Evolutionary conservation across 352 stramenopile species (phyloP).

Genomic region (Phytopythium kandeliae): DNA sequence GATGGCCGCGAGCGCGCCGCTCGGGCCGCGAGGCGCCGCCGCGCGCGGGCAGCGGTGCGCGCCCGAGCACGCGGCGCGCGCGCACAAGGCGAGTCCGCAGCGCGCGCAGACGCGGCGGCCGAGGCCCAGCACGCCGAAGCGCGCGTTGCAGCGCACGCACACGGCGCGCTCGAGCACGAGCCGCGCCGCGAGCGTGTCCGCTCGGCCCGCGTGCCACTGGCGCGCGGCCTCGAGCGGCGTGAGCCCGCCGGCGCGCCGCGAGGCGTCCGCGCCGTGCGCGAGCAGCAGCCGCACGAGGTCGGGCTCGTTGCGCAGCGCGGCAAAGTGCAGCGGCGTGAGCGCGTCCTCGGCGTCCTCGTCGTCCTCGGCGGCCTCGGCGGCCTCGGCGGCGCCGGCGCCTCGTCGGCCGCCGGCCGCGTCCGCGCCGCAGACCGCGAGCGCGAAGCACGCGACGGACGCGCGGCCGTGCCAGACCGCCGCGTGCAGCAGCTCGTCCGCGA

Average conservation of each 20-base stretch:
- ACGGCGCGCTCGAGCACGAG: conserved; percentile 71
- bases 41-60: conserved; percentile 56
- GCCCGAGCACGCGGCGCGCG: conserved; percentile 45
- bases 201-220: conserved; percentile 58
- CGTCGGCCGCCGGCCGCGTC: conserved; percentile 66
- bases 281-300: conserved; percentile 70
- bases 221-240: conserved; percentile 53
- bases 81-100: conserved; percentile 52
- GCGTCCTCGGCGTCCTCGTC: conserved; percentile 55
- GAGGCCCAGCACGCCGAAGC: conserved; percentile 57
- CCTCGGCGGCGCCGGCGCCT: conserved; percentile 59
- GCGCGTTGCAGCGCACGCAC: conserved; percentile 76
- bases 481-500: conserved; percentile 80
- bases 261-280: conserved; percentile 34
- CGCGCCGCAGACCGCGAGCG: conserved; percentile 52
- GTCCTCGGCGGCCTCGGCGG: no score
- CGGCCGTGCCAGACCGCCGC: conserved; percentile 70
- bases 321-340: conserved; percentile 79
- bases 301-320: conserved; percentile 68
- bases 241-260: conserved; percentile 26
- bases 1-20: not conserved
- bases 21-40: not conserved
- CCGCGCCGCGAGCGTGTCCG: conserved; percentile 56
- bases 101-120: conserved; percentile 40
- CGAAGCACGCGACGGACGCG: conserved; percentile 48